These are phyloP conservation scores for Boletus sensibilis DNA, from an alignment of 768 basidiomycete species.

Conservation along the genomic window DNA sequence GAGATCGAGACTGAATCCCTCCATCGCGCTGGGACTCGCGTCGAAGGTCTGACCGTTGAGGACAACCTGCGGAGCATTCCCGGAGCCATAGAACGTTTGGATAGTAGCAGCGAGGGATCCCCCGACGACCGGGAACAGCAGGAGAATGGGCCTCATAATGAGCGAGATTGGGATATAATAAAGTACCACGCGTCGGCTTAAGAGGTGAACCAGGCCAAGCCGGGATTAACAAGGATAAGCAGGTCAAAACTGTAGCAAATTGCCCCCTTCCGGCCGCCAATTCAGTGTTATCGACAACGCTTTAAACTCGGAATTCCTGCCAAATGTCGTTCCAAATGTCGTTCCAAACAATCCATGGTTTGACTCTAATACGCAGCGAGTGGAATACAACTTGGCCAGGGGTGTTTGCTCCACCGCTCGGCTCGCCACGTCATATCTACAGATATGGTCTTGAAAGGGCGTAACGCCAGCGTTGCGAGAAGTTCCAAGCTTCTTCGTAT, in stretches of 20 bases:
- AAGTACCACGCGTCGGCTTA: not conserved
- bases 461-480: too few species aligned
- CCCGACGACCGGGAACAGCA: conserved; percentile 21
- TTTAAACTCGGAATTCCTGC: too few species aligned
- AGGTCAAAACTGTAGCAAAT: conserved; percentile 8
- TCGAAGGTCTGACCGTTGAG: conserved; percentile 30
- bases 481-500: too few species aligned
- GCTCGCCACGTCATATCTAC: too few species aligned
- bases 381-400: too few species aligned
- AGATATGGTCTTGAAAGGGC: too few species aligned
- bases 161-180: not conserved
- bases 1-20: conserved; percentile 71
- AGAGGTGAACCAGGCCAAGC: not conserved
- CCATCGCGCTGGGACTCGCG: conserved; percentile 12
- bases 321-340: too few species aligned
- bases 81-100: conserved; percentile 4
- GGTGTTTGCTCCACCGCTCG: too few species aligned
- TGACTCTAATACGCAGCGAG: too few species aligned
- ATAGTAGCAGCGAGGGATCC: conserved; percentile 22
- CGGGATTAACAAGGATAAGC: conserved; percentile 9
- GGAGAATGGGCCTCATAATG: conserved; percentile 13
- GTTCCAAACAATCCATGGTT: too few species aligned
- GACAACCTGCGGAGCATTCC: conserved; percentile 19
- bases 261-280: too few species aligned
- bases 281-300: too few species aligned